Base-by-base conservation (phyloP, 257 asterid genomes). In the Ophiorrhiza pumila region DNA sequence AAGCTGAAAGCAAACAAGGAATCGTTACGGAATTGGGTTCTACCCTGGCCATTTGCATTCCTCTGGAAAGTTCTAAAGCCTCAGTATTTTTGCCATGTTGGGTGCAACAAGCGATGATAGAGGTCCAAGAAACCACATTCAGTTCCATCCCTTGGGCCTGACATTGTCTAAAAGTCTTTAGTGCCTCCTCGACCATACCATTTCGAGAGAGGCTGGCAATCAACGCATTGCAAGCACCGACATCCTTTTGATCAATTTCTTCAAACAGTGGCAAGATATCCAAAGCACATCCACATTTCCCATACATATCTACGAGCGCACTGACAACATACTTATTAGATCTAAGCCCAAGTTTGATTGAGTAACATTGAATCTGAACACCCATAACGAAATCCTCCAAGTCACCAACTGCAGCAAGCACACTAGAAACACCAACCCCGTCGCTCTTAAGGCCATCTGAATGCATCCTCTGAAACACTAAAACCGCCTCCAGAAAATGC, bases 61-160 rank as follows among this genome's bases (percentile, higher is more conserved):
- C 96, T 82, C 96, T 85, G 56, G 88, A 91, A 76, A 93, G 85
- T 58, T 89, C 84, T 77, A 93, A 79, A n/a, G 98, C 97, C 77
- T 85, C 91, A 1, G 86, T 80, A 85, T 93, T 96, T 81, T 83
- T 89, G 22, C 98, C 97, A 71, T 89, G 89, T 69, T 93, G 98
- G 20, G 96, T 84, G 82, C 96, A 93, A 74, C 93, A 89, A 71
- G 95, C 88, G 41, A 93, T 88, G 68, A 88, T 80, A 10, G 98
- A 93, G 76, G 97, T 93, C 98, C 98, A 93, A 0, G 98, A 91
- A 76, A 93, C 96, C 45, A 93, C 96, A 74, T 93, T 89, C 74
- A 90, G 65, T 68, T 90, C 92, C 79, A 77, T 83, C 59, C 81
- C 85, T 53, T 70, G 77, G 70, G 71, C 79, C 63, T 72, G 81